A percentile compares a stretch with the other conserved stretches of the same genome.
Conservation (phyloP, 176 grass and related monocot genomes). For the Avena insularis region DNA sequence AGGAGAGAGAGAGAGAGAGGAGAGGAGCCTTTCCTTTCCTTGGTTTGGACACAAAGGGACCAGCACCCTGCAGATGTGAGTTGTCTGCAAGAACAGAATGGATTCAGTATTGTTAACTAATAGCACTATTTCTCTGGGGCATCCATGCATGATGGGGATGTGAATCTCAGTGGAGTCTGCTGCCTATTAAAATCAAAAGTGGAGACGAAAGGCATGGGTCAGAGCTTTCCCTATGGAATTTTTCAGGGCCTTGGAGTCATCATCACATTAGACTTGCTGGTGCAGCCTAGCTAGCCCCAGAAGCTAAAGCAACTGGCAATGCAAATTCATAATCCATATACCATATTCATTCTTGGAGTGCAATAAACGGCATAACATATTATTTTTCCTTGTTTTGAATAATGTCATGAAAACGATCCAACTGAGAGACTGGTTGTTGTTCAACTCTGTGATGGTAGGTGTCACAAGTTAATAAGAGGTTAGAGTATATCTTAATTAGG, state of each 20-base stretch:
- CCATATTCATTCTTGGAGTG: slow-evolving; percentile 43
- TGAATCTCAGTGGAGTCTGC: slow-evolving; percentile 67
- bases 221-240: slow-evolving; percentile 60
- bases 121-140: neutral
- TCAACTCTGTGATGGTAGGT: slow-evolving; percentile 32
- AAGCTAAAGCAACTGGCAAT: slow-evolving; percentile 50
- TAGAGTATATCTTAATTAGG: slow-evolving; percentile 14
- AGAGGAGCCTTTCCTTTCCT: slow-evolving; percentile 54
- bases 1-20: slow-evolving; percentile 16
- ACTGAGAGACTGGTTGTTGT: slow-evolving; percentile 20
- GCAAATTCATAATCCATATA: slow-evolving; percentile 36
- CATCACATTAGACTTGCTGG: slow-evolving; percentile 73
- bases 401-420: slow-evolving; percentile 23
- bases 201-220: slow-evolving; percentile 42
- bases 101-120: slow-evolving; percentile 33
- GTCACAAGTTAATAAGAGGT: neutral
- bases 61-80: slow-evolving; percentile 49
- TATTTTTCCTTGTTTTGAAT: neutral
- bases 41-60: slow-evolving; percentile 73
- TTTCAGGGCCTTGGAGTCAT: slow-evolving; percentile 52
- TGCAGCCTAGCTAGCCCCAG: slow-evolving; percentile 45
- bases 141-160: slow-evolving; percentile 46
- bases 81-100: slow-evolving; percentile 47
- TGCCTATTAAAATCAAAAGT: slow-evolving; percentile 47
- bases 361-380: slow-evolving; percentile 8